These are phyloP conservation scores for Chlorella sp. DNA, from an alignment of 139 green algal species.

Conservation along the genomic window DNA sequence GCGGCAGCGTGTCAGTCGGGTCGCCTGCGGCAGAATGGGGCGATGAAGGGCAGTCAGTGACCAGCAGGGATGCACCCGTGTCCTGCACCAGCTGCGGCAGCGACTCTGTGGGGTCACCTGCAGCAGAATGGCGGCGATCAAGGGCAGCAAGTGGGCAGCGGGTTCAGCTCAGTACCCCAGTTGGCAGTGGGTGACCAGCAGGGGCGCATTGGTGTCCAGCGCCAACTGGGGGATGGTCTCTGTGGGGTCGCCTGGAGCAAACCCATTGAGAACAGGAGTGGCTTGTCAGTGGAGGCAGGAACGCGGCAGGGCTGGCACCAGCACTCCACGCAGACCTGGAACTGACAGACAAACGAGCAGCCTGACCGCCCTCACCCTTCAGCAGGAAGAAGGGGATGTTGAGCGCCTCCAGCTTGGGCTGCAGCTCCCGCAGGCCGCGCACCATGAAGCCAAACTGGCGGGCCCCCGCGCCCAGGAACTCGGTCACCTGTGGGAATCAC, in stretches of 20 bases:
- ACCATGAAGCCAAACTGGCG: slow-evolving; percentile 94
- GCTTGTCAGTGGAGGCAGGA: no score
- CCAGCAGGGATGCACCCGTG: not conserved
- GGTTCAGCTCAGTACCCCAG: not conserved
- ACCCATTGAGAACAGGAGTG: no score
- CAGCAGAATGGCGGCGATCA: no score
- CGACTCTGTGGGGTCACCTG: not conserved
- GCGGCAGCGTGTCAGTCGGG: slow-evolving; percentile 75
- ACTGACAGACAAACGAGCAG: no score
- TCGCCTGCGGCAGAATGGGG: slow-evolving; percentile 53
- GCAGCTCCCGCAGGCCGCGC: slow-evolving; percentile 76
- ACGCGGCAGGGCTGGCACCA: no score
- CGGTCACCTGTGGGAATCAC: slow-evolving; percentile 71
- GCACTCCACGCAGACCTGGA: no score
- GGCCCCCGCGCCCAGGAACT: slow-evolving; percentile 76
- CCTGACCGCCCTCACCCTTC: slow-evolving; percentile 30
- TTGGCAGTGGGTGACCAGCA: not conserved
- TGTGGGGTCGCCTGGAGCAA: no score
- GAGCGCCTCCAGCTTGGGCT: slow-evolving; percentile 55
- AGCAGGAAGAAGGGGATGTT: slow-evolving; percentile 85
- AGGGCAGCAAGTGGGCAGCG: not conserved
- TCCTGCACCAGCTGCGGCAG: not conserved
- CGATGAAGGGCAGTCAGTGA: not conserved
- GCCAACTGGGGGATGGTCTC: no score
- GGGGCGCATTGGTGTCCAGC: not conserved